Evolutionary conservation across 768 basidiomycete genomes (phyloP).

Genomic region (Lentinula lateritia): DNA sequence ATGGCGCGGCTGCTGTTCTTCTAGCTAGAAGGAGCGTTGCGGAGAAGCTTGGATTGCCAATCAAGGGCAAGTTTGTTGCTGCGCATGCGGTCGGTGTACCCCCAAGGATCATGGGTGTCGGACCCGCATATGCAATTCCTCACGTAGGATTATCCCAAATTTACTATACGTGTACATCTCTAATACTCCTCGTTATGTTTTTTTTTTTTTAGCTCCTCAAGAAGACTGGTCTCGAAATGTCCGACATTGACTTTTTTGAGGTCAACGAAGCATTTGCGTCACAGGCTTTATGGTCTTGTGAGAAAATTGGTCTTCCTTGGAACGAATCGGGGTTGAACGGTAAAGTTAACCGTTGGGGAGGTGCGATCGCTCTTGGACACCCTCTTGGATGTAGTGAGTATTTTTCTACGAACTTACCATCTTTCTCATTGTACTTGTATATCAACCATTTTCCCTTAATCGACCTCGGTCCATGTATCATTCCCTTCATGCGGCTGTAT

Average conservation of each 20-base stretch:
- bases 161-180: neutral
- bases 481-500: neutral
- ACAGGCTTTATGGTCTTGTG: conserved; percentile 70
- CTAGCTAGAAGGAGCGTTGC: conserved; percentile 78
- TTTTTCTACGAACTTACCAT: conserved; percentile 18
- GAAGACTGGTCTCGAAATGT: conserved; percentile 54
- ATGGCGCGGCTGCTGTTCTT: conserved; percentile 88
- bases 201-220: conserved; percentile 36
- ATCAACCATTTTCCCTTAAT: no score
- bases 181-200: neutral
- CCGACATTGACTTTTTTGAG: conserved; percentile 87
- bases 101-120: conserved; percentile 87
- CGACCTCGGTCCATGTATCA: no score
- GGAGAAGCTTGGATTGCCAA: conserved; percentile 76
- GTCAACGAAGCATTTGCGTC: conserved; percentile 91
- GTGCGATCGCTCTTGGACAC: conserved; percentile 87
- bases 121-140: conserved; percentile 86
- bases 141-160: no score
- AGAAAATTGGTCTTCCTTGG: conserved; percentile 63
- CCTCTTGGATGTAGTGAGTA: conserved; percentile 78
- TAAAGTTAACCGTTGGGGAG: conserved; percentile 85
- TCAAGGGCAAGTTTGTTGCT: conserved; percentile 80
- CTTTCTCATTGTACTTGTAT: no score
- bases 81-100: conserved; percentile 73
- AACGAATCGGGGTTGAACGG: neutral